A percentile compares a stretch with the other conserved stretches of the same genome.
Evolutionary conservation across 169 alveolate genomes (phyloP).

Genomic region (Amoebophrya sp.): DNA sequence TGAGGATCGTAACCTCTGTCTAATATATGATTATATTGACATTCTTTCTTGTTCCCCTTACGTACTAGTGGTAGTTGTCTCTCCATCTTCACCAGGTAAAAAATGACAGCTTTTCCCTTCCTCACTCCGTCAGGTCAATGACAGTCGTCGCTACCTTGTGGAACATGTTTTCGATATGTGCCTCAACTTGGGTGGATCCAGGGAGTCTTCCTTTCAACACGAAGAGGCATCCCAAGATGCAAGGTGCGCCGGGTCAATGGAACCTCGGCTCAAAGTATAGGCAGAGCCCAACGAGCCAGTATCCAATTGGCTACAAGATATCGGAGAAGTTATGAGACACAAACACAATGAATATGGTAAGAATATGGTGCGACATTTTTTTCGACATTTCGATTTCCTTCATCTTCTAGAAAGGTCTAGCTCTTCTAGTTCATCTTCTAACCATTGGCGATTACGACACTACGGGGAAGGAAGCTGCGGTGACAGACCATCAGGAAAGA

Average conservation of each 20-base stretch:
- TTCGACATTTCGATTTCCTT: too few species aligned
- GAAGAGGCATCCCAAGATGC: not conserved
- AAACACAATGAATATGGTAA: not conserved
- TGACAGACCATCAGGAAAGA: too few species aligned
- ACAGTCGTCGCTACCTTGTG: not conserved
- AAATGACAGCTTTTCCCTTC: too few species aligned
- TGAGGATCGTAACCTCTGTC: too few species aligned
- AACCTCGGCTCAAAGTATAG: not conserved
- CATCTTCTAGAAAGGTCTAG: too few species aligned
- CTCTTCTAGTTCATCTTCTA: too few species aligned
- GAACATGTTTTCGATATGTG: not conserved
- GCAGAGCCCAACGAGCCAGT: not conserved
- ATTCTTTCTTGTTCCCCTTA: too few species aligned
- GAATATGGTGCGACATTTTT: not conserved
- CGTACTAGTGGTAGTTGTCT: too few species aligned
- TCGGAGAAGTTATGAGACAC: not conserved
- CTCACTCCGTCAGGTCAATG: not conserved
- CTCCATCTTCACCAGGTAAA: too few species aligned
- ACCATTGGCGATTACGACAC: too few species aligned
- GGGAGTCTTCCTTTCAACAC: not conserved
- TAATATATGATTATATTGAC: too few species aligned
- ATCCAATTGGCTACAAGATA: not conserved
- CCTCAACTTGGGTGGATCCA: not conserved
- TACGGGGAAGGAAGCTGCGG: too few species aligned
- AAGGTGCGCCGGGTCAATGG: not conserved